phyloP scores from a whole-genome alignment of 495 filamentous ascomycete genomes.

The Rostrohypoxylon terebratum region DNA sequence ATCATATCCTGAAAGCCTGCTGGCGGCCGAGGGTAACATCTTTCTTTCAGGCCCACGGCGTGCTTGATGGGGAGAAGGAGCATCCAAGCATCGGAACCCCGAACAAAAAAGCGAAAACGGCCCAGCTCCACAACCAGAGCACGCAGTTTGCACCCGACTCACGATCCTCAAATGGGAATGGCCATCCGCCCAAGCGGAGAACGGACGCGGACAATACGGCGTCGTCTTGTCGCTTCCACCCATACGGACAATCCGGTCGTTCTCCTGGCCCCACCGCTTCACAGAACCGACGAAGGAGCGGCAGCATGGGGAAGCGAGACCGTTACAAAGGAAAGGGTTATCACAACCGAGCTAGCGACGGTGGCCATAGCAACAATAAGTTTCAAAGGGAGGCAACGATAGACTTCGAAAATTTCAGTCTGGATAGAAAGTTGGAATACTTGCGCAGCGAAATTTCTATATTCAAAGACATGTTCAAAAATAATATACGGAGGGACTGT shows the following conservation, averaged over 20 bases:
- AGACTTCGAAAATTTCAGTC: constrained; percentile 2
- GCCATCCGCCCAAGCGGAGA: background rate
- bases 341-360: background rate
- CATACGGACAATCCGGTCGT: background rate
- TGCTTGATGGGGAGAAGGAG: background rate
- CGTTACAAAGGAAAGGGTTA: background rate
- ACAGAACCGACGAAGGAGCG: background rate
- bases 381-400: constrained; percentile 26
- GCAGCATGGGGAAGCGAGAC: background rate
- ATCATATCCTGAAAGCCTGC: background rate
- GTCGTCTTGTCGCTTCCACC: background rate
- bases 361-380: background rate
- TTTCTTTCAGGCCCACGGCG: background rate
- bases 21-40: background rate
- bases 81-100: background rate
- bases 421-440: background rate
- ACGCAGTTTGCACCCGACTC: background rate
- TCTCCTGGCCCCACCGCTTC: background rate
- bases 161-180: background rate
- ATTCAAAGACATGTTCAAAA: background rate
- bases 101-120: background rate
- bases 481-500: constrained; percentile 1
- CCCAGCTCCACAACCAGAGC: background rate
- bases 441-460: background rate
- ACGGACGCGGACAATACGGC: background rate